Conservation (phyloP, 768 basidiomycete genomes). For the Xerocomellus amylosporus region DNA sequence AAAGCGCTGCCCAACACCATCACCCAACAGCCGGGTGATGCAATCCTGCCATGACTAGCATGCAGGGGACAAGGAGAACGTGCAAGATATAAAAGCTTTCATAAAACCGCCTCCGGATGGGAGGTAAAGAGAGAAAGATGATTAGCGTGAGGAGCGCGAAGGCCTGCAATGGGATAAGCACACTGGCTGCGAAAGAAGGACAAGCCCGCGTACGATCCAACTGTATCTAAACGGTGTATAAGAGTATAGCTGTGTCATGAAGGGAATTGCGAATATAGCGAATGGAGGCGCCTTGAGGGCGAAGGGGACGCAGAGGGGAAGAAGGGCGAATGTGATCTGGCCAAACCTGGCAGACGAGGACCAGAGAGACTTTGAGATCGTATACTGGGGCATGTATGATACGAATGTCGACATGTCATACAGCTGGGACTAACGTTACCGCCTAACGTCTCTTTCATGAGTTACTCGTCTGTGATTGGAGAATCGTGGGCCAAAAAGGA, state of each 20-base stretch:
- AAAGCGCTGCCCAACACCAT: conserved; percentile 67
- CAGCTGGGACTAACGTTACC: conserved; percentile 12
- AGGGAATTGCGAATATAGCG: conserved; percentile 64
- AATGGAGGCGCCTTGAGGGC: conserved; percentile 72
- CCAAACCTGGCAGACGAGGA: conserved; percentile 65
- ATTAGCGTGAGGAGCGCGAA: conserved; percentile 54
- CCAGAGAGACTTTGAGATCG: conserved; percentile 70
- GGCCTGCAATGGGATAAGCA: conserved; percentile 39
- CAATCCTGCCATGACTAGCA: conserved; percentile 56
- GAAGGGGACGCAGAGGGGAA: conserved; percentile 67
- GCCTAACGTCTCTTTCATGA: no score
- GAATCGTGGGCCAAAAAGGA: no score
- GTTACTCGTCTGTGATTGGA: no score
- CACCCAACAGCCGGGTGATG: conserved; percentile 66
- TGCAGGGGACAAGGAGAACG: conserved; percentile 59
- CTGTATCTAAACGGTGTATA: conserved; percentile 65
- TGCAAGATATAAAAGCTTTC: conserved; percentile 68
- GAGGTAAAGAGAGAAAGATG: conserved; percentile 47
- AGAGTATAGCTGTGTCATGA: conserved; percentile 58
- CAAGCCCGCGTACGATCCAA: conserved; percentile 44
- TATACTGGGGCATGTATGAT: conserved; percentile 49
- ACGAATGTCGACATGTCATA: conserved; percentile 34
- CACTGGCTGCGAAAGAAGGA: background rate
- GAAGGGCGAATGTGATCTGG: conserved; percentile 66
- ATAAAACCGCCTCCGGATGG: conserved; percentile 52